A percentile compares a stretch with the other conserved stretches of the same genome.
Conservation (phyloP, 202 grass and related monocot species). For the Carex sylvatica region DNA sequence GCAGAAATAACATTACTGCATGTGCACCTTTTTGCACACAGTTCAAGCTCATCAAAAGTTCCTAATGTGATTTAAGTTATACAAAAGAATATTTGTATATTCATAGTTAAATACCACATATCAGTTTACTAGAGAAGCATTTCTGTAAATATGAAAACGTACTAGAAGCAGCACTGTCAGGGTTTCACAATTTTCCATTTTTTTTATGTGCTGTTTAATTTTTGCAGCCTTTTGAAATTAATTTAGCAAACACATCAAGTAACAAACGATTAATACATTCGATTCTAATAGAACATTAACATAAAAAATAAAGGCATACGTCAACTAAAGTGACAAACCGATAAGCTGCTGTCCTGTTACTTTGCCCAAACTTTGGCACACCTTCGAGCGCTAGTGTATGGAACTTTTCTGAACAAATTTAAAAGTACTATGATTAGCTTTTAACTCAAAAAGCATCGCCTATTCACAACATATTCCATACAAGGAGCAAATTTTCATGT, state of each 20-base stretch:
- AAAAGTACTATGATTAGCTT: background rate
- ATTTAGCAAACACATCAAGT: background rate
- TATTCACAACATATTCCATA: background rate
- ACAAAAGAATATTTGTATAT: background rate
- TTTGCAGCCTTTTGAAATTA: constrained; percentile 1
- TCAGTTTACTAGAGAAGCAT: background rate
- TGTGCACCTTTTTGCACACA: background rate
- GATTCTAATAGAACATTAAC: constrained; percentile 3
- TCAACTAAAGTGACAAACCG: constrained; percentile 89
- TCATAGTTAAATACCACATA: background rate
- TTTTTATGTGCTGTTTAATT: constrained; percentile 1
- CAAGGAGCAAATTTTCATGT: background rate
- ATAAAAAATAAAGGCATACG: constrained; percentile 42
- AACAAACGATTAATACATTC: background rate
- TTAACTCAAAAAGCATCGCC: background rate
- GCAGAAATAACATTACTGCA: background rate
- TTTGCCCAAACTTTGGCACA: constrained; percentile 71
- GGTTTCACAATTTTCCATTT: background rate
- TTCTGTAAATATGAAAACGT: background rate
- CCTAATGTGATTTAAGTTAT: background rate
- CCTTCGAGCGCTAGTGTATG: constrained; percentile 83
- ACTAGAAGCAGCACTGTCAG: background rate
- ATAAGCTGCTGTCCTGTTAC: constrained; percentile 81
- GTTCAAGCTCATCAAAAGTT: background rate
- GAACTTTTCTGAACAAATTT: constrained; percentile 64